Conservation (phyloP, 2,329 filamentous ascomycete species). For the Escovopsis sp. region DNA sequence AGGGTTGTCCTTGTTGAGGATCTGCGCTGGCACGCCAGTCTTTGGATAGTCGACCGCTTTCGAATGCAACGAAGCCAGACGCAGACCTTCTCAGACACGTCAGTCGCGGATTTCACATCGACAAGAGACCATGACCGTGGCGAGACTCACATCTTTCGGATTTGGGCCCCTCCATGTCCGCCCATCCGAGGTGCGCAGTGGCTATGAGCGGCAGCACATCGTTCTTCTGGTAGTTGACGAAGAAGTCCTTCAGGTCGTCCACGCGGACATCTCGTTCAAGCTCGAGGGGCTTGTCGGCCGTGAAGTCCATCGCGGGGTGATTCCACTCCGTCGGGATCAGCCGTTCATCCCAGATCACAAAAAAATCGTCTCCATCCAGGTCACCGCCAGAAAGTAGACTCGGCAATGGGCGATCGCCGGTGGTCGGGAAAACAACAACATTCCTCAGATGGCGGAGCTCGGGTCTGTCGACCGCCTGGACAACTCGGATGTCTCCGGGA, state of each 20-base stretch:
- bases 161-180: slow-evolving; percentile 56
- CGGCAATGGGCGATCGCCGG: slow-evolving; percentile 68
- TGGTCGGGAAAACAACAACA: slow-evolving; percentile 75
- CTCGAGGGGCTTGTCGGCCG: slow-evolving; percentile 37
- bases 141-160: slow-evolving; percentile 44
- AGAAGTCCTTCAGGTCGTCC: slow-evolving; percentile 67
- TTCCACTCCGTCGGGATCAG: slow-evolving; percentile 60
- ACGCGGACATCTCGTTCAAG: slow-evolving; percentile 50
- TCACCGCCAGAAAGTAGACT: slow-evolving; percentile 96
- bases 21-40: slow-evolving; percentile 61
- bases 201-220: slow-evolving; percentile 71
- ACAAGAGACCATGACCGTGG: neutral
- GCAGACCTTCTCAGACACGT: slow-evolving; percentile 30
- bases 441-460: slow-evolving; percentile 64
- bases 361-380: slow-evolving; percentile 88
- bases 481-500: slow-evolving; percentile 78
- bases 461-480: slow-evolving; percentile 63
- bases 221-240: slow-evolving; percentile 85
- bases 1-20: slow-evolving; percentile 46
- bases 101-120: slow-evolving; percentile 1
- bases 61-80: slow-evolving; percentile 69
- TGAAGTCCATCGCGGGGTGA: slow-evolving; percentile 62
- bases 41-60: slow-evolving; percentile 91
- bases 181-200: slow-evolving; percentile 61
- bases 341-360: slow-evolving; percentile 76